These are phyloP conservation scores for Mariannaea elegans DNA, from an alignment of 2,329 filamentous ascomycete genomes.

Conservation along the genomic window DNA sequence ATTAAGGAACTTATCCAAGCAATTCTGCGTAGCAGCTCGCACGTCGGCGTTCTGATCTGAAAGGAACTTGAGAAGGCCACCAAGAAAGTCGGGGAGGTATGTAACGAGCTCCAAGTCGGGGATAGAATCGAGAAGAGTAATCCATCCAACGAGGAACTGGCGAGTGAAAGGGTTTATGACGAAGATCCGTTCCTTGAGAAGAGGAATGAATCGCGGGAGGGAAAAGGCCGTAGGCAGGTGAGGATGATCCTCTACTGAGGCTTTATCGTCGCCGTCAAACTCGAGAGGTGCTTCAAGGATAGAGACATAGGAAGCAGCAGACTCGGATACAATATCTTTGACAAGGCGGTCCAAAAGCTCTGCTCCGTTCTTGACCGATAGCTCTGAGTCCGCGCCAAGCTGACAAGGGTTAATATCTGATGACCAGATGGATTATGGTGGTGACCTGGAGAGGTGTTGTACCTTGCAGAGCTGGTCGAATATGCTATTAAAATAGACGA, in stretches of 20 bases:
- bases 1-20: slow-evolving; percentile 86
- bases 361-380: slow-evolving; percentile 97
- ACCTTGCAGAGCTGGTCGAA: slow-evolving; percentile 98
- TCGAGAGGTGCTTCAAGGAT: slow-evolving; percentile 72
- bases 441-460: slow-evolving; percentile 19
- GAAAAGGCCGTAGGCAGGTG: slow-evolving; percentile 88
- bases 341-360: slow-evolving; percentile 93
- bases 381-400: slow-evolving; percentile 94
- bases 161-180: slow-evolving; percentile 95
- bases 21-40: slow-evolving; percentile 89
- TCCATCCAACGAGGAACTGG: slow-evolving; percentile 96
- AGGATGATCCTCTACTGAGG: slow-evolving; percentile 55
- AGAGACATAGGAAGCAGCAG: slow-evolving; percentile 92
- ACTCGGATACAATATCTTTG: slow-evolving; percentile 96
- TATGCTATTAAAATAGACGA: slow-evolving; percentile 98
- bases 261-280: slow-evolving; percentile 55
- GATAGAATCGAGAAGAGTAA: slow-evolving; percentile 93
- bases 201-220: slow-evolving; percentile 86
- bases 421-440: not conserved
- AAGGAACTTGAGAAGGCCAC: slow-evolving; percentile 88
- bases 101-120: slow-evolving; percentile 95
- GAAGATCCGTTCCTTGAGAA: slow-evolving; percentile 92
- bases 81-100: slow-evolving; percentile 90
- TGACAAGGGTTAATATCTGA: slow-evolving; percentile 47
- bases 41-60: slow-evolving; percentile 93